phyloP scores from a whole-genome alignment of 2,329 filamentous ascomycete species.

The Paraconiothyrium sp. region DNA sequence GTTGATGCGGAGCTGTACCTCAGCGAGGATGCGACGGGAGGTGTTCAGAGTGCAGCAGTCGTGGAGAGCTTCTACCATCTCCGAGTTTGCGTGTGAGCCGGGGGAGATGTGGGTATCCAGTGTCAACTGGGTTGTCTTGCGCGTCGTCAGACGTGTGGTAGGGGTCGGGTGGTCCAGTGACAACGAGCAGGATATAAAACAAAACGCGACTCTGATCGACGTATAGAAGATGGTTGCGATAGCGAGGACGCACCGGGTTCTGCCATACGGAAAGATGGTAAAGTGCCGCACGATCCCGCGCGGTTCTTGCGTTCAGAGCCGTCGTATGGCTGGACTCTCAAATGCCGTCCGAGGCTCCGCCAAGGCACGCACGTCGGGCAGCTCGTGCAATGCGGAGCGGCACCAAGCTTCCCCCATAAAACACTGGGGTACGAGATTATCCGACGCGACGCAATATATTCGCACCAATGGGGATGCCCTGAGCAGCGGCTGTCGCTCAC shows the following conservation, averaged over 20 bases:
- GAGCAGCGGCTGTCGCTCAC: slow-evolving; percentile 22
- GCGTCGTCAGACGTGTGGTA: slow-evolving; percentile 31
- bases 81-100: slow-evolving; percentile 37
- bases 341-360: slow-evolving; percentile 42
- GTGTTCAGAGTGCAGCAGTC: slow-evolving; percentile 47
- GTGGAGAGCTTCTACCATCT: slow-evolving; percentile 48
- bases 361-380: slow-evolving; percentile 27
- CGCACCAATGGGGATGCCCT: slow-evolving; percentile 27
- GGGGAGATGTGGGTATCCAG: slow-evolving; percentile 30
- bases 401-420: slow-evolving; percentile 7
- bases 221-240: slow-evolving; percentile 42
- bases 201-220: slow-evolving; percentile 40
- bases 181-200: slow-evolving; percentile 40
- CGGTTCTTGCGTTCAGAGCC: slow-evolving; percentile 37
- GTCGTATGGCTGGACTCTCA: slow-evolving; percentile 52
- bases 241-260: slow-evolving; percentile 45
- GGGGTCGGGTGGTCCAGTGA: slow-evolving; percentile 33
- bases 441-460: slow-evolving; percentile 26
- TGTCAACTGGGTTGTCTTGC: slow-evolving; percentile 31
- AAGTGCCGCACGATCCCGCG: slow-evolving; percentile 46
- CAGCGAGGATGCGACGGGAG: slow-evolving; percentile 52
- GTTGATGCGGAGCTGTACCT: slow-evolving; percentile 53
- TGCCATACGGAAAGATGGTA: slow-evolving; percentile 38
- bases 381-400: slow-evolving; percentile 25
- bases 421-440: slow-evolving; percentile 26